phyloP scores from a whole-genome alignment of 2,329 filamentous ascomycete species.

The Ophiosphaerella korrae region DNA sequence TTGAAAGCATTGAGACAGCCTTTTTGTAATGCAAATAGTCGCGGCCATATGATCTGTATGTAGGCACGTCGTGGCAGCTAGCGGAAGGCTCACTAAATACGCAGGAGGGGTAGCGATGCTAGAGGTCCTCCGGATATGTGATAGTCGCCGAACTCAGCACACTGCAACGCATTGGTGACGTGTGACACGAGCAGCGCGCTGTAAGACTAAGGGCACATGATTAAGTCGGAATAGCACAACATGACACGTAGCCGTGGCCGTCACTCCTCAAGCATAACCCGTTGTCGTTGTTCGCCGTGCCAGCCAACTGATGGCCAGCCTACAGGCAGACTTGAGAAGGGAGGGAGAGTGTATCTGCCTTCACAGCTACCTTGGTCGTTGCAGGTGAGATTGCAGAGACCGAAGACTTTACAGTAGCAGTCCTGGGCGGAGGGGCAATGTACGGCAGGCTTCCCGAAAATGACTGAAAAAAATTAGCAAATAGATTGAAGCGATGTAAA shows the following conservation, averaged over 20 bases:
- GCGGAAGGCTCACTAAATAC: not conserved
- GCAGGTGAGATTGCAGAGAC: constrained; percentile 59
- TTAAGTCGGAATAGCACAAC: not conserved
- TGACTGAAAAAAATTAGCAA: constrained; percentile 35
- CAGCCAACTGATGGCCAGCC: constrained; percentile 67
- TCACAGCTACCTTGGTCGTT: constrained; percentile 55
- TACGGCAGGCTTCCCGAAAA: constrained; percentile 50
- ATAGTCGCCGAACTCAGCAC: not conserved
- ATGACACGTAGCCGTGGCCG: not conserved
- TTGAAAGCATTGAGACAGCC: no score
- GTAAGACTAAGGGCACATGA: not conserved
- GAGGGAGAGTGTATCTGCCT: constrained; percentile 64
- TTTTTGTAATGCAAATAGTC: no score
- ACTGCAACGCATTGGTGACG: not conserved
- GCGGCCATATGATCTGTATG: no score
- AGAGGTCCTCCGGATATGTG: not conserved
- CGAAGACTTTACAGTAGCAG: constrained; percentile 72
- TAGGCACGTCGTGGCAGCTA: not conserved
- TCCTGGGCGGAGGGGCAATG: constrained; percentile 65
- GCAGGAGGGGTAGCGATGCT: not conserved
- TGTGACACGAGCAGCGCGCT: not conserved
- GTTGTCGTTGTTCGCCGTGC: constrained; percentile 46
- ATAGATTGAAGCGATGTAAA: not conserved
- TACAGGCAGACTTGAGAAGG: constrained; percentile 61
- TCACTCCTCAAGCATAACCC: constrained; percentile 29